phyloP scores from a whole-genome alignment of 192 early-diverging fungal species.

The Coemansia sp. region DNA sequence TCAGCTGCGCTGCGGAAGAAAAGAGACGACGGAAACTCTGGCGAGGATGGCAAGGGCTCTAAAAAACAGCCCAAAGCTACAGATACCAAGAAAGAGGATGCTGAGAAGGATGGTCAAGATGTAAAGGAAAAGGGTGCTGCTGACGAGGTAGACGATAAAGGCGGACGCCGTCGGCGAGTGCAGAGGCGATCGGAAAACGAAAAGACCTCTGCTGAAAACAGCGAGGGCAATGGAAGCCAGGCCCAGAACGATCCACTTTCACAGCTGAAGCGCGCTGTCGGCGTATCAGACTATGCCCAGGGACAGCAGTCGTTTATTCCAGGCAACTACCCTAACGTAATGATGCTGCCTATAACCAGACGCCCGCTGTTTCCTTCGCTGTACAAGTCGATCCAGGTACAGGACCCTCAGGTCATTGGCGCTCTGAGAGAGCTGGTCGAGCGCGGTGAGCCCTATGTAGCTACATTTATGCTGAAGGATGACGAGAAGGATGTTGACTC shows the following conservation, averaged over 20 bases:
- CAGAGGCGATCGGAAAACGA: conserved; percentile 39
- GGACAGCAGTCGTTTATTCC: conserved; percentile 80
- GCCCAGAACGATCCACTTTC: conserved; percentile 29
- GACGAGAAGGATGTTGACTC: conserved; percentile 85
- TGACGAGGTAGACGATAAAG: conserved; percentile 19
- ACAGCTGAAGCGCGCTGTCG: conserved; percentile 54
- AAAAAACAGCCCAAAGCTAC: conserved; percentile 4
- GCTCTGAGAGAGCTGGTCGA: conserved; percentile 91
- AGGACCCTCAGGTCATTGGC: conserved; percentile 87
- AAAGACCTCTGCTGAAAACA: conserved; percentile 5
- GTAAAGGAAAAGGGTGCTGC: conserved; percentile 1
- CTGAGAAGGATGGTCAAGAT: conserved; percentile 8
- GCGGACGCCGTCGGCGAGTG: conserved; percentile 29
- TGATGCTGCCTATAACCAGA: conserved; percentile 90
- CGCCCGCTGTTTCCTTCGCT: conserved; percentile 96
- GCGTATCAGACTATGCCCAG: conserved; percentile 64
- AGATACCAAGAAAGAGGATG: conserved; percentile 2
- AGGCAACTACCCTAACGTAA: conserved; percentile 88
- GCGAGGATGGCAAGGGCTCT: not conserved
- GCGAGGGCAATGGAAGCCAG: conserved; percentile 14
- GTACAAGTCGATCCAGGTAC: conserved; percentile 97
- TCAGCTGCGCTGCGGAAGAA: conserved; percentile 22
- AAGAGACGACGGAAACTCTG: conserved; percentile 14
- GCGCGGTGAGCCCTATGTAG: conserved; percentile 94
- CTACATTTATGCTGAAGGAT: conserved; percentile 91